Evolutionary conservation across 805 yeast species (phyloP), one percentile per base, ranked within the genome.

Genomic region (Alloascoidea africana): DNA sequence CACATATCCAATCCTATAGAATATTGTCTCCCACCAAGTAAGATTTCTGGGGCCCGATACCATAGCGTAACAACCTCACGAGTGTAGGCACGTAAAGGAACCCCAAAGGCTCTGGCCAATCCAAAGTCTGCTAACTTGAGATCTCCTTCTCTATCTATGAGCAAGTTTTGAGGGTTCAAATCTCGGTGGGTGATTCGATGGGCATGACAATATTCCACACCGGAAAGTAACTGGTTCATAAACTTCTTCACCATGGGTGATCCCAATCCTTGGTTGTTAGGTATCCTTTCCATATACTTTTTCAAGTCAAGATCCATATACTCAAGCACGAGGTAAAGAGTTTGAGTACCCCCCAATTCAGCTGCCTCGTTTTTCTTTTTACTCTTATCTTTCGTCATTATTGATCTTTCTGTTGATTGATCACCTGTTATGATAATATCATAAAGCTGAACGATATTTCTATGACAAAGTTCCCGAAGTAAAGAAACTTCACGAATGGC

Each of bases 1-100:
- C 98, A 91, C 81, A 91, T 86, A 56, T 91, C 98, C 37, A 91
- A 96, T 14, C 97, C 96, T 0, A 97, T 91, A 27, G 96, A 84
- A 58, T 91, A 91, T 52, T 91, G 96, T 47, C 93, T 83, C 3
- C 96, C 96, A 11, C 98, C 98, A 45, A 91, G 70, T 43, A 91
- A 63, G 40, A 91, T 84, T 60, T 91, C 98, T 3, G 98, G 98
- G 0, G 96, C 85, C 47, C 98, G 68, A 58, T 91, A 91, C 98
- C 98, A 91, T 47, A 91, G 63, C 0, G 98, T 91, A 36, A 91
- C 98, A 35, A 91, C 97, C 57, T 91, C 98, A 59, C 91, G 96
- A 11, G 98, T 89, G 53, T 89, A 91, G 1, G 96, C 94, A 51
- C 96, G 73, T 43, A 91, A 71, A 1, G 98, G 98, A 11, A 91